phyloP scores from a whole-genome alignment of 495 filamentous ascomycete genomes.

The Ramalina intermedia region DNA sequence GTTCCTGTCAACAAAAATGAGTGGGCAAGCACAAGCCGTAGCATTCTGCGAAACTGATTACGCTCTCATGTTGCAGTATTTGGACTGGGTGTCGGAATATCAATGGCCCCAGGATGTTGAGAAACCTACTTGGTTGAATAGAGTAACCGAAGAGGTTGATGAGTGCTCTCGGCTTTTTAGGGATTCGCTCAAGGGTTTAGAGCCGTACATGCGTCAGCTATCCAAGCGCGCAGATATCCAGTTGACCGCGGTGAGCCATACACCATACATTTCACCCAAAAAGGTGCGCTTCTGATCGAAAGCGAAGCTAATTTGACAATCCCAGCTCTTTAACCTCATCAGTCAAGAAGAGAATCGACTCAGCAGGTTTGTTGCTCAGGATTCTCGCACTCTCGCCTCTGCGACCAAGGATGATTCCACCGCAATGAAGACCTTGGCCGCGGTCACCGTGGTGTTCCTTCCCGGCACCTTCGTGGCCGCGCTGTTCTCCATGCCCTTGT shows the following conservation, averaged over 20 bases:
- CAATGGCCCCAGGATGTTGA: background rate
- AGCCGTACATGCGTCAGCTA: background rate
- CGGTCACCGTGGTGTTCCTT: slow-evolving; percentile 13
- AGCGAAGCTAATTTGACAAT: background rate
- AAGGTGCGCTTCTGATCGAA: background rate
- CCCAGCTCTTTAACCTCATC: background rate
- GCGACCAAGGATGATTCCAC: slow-evolving; percentile 10
- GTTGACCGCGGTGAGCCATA: background rate
- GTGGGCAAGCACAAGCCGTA: background rate
- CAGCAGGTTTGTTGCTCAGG: background rate
- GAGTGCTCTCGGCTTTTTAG: background rate
- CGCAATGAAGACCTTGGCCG: slow-evolving; percentile 16
- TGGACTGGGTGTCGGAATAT: background rate
- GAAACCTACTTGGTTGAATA: background rate
- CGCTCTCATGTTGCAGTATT: background rate
- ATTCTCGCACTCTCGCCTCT: slow-evolving; percentile 1
- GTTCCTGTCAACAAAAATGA: background rate
- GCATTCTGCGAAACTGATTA: background rate
- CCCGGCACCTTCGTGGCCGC: slow-evolving; percentile 14
- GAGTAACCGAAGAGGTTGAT: background rate
- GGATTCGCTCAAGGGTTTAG: background rate
- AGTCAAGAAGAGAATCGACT: background rate
- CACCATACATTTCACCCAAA: background rate
- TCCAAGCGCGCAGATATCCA: background rate
- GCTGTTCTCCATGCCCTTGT: slow-evolving; percentile 2